Conservation (phyloP, 441 rosid species). For the Gossypium trilobum region DNA sequence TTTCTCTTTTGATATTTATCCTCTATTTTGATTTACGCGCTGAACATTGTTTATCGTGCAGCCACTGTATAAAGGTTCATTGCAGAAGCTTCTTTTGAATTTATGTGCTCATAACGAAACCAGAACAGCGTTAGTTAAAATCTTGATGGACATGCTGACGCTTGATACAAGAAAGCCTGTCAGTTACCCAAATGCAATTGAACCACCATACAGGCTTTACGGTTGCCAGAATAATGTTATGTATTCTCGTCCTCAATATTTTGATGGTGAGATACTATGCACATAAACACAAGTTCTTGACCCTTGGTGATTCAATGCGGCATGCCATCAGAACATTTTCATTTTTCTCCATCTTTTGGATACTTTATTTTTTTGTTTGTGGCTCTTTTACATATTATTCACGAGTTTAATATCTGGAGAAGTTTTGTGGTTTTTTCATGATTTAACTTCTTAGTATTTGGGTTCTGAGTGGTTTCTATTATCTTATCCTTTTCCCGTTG, state of each 20-base stretch:
- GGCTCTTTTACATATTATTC: not conserved
- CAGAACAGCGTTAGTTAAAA: slow-evolving; percentile 66
- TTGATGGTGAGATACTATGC: slow-evolving; percentile 50
- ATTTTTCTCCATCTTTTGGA: not conserved
- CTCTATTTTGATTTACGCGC: slow-evolving; percentile 8
- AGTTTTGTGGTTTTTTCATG: not conserved
- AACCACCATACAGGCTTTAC: slow-evolving; percentile 78
- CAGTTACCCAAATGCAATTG: slow-evolving; percentile 38
- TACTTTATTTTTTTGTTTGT: not conserved
- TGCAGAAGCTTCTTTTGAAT: slow-evolving; percentile 91
- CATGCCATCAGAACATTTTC: not conserved
- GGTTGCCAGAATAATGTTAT: slow-evolving; percentile 88
- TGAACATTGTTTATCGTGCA: slow-evolving; percentile 26
- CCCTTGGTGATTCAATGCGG: not conserved
- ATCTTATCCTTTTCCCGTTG: slow-evolving; percentile 10
- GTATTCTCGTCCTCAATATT: slow-evolving; percentile 92
- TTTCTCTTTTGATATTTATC: not conserved
- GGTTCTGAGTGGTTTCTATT: not conserved
- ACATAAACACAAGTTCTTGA: not conserved
- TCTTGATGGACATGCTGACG: slow-evolving; percentile 85
- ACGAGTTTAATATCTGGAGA: not conserved
- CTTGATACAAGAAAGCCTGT: slow-evolving; percentile 58
- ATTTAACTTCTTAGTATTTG: not conserved
- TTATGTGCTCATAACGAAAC: slow-evolving; percentile 88
- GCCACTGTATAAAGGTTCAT: slow-evolving; percentile 88